Evolutionary conservation across 2,329 filamentous ascomycete species (phyloP).

Genomic region (Fusarium sp.): DNA sequence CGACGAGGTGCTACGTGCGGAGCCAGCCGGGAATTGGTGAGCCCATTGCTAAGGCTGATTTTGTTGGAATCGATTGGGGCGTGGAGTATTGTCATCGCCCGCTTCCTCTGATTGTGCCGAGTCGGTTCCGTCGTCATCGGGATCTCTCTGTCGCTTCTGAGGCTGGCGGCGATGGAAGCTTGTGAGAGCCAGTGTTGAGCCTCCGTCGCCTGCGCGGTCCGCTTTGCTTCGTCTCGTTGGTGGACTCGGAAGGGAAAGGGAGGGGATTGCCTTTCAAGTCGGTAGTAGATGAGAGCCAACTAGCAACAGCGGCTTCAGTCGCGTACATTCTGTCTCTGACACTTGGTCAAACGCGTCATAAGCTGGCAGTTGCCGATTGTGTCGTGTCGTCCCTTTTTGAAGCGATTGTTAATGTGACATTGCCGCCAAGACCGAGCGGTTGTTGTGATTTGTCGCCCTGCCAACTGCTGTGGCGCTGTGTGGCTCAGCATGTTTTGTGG

Average conservation of each 20-base stretch:
- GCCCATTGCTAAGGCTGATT: neutral
- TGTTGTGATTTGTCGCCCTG: neutral
- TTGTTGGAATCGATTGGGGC: neutral
- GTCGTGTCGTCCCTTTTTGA: neutral
- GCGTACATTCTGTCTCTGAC: neutral
- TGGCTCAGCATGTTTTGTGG: neutral
- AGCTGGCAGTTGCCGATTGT: neutral
- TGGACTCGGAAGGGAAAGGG: neutral
- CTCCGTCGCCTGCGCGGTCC: slow-evolving; percentile 1
- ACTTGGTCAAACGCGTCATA: neutral
- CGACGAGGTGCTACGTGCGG: neutral
- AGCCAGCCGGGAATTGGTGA: neutral
- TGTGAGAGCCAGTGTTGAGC: neutral
- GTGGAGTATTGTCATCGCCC: slow-evolving; percentile 3
- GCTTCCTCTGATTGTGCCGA: slow-evolving; percentile 3
- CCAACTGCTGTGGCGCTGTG: neutral
- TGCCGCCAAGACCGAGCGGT: neutral
- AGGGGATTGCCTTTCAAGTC: slow-evolving; percentile 10
- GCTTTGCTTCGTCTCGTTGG: neutral
- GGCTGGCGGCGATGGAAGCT: slow-evolving; percentile 2
- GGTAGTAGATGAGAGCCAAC: slow-evolving; percentile 9
- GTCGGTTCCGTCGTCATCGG: neutral
- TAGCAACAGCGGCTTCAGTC: neutral
- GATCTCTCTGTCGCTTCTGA: slow-evolving; percentile 7
- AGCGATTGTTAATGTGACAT: neutral